A percentile compares a stretch with the other conserved stretches of the same genome.
phyloP scores from a whole-genome alignment of 2,329 filamentous ascomycete species.

The Leptographium procerum region DNA sequence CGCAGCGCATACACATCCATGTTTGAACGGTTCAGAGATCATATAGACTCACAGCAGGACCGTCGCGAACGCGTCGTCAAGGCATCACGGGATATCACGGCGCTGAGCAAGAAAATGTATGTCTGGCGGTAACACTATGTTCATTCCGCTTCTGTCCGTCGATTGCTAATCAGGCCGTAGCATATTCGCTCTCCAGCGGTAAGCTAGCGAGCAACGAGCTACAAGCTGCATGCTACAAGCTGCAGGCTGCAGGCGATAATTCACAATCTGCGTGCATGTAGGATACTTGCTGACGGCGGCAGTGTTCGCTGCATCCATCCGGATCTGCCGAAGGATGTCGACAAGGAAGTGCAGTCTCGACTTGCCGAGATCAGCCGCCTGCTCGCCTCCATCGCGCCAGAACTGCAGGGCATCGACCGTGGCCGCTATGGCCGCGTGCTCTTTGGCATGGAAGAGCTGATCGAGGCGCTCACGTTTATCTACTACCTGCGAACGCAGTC shows the following conservation, averaged over 20 bases:
- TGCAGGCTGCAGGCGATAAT: too few relatives aligned
- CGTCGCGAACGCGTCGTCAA: slow-evolving; percentile 84
- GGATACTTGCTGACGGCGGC: not conserved
- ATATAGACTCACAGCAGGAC: slow-evolving; percentile 91
- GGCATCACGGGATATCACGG: slow-evolving; percentile 83
- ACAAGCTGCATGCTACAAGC: too few relatives aligned
- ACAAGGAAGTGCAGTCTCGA: slow-evolving; percentile 58
- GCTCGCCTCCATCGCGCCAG: slow-evolving; percentile 55
- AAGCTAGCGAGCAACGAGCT: slow-evolving; percentile 11
- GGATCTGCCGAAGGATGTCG: slow-evolving; percentile 55
- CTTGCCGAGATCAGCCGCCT: slow-evolving; percentile 59
- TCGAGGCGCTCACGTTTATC: slow-evolving; percentile 81
- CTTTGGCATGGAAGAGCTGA: slow-evolving; percentile 83
- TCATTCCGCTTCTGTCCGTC: not conserved
- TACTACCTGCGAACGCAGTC: slow-evolving; percentile 74
- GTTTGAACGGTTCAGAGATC: slow-evolving; percentile 76
- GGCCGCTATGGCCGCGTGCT: slow-evolving; percentile 73
- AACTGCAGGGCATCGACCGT: slow-evolving; percentile 68
- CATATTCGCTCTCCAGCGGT: slow-evolving; percentile 79
- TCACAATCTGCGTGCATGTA: not conserved
- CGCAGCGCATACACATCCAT: slow-evolving; percentile 52
- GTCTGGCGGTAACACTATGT: not conserved
- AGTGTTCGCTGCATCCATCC: slow-evolving; percentile 54
- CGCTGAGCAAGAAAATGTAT: slow-evolving; percentile 95
- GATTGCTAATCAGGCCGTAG: slow-evolving; percentile 26